Conservation (phyloP, 2,329 filamentous ascomycete genomes). For the Pseudogymnoascus sp. region DNA sequence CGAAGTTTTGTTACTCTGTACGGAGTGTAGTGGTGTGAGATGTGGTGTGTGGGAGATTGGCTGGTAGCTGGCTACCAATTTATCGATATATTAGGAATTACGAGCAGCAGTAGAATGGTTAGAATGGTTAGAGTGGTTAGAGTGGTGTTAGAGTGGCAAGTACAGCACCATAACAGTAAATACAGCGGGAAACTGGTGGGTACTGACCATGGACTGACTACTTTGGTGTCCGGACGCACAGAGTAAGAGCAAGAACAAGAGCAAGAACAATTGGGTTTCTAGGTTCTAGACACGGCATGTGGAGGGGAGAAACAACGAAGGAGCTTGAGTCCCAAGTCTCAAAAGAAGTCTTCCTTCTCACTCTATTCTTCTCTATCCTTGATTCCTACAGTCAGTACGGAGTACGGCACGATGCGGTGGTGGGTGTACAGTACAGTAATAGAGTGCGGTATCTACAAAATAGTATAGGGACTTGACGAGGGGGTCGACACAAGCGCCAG, state of each 20-base stretch:
- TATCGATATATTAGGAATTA: background rate
- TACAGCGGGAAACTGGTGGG: background rate
- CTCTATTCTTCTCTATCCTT: background rate
- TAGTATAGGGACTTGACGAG: background rate
- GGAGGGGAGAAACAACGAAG: background rate
- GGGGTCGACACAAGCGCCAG: background rate
- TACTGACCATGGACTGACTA: background rate
- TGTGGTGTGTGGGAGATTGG: slow-evolving; percentile 3
- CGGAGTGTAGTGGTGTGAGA: background rate
- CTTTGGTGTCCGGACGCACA: background rate
- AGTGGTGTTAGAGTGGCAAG: background rate
- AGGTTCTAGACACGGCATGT: slow-evolving; percentile 2
- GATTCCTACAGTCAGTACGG: background rate
- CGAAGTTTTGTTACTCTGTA: too few relatives aligned
- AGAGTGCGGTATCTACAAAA: background rate
- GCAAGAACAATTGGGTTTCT: too few relatives aligned
- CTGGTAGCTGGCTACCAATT: background rate
- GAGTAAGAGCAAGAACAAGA: too few relatives aligned
- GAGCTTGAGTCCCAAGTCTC: background rate
- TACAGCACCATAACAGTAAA: background rate
- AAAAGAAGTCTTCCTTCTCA: background rate
- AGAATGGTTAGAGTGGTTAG: too few relatives aligned
- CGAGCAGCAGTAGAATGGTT: background rate
- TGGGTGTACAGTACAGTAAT: background rate
- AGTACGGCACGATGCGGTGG: background rate